A percentile compares a stretch with the other conserved stretches of the same genome.
Evolutionary conservation across 768 basidiomycete genomes (phyloP).

Genomic region (Filobasidium floriforme): DNA sequence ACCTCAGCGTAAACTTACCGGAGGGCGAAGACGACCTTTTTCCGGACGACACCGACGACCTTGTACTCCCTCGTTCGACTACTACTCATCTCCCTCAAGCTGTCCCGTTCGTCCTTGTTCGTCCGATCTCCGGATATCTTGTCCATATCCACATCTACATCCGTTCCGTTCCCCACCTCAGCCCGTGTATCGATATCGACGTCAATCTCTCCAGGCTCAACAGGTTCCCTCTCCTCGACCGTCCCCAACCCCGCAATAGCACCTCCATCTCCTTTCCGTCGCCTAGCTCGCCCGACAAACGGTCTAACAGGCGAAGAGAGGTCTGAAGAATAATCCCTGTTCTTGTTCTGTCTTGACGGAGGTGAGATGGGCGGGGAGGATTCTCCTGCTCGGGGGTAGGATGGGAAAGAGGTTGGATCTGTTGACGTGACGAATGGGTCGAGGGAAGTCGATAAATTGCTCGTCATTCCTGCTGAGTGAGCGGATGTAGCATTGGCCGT

Average conservation of each 20-base stretch:
- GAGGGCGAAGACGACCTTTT: constrained; percentile 42
- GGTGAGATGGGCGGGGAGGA: constrained; percentile 21
- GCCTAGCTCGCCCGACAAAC: not conserved
- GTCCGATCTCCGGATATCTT: not conserved
- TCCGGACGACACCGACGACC: constrained; percentile 39
- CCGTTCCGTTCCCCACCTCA: constrained; percentile 6
- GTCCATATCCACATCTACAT: not conserved
- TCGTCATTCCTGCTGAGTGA: not conserved
- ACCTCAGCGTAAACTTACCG: constrained; percentile 31
- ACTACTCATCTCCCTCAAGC: not conserved
- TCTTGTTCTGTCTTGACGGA: constrained; percentile 23
- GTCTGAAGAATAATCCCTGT: constrained; percentile 40
- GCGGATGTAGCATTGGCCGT: not conserved
- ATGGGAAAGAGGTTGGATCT: too few species aligned
- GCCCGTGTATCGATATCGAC: constrained; percentile 4
- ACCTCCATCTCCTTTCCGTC: constrained; percentile 13
- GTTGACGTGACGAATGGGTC: too few species aligned
- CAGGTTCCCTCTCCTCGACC: not conserved
- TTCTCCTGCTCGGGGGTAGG: too few species aligned
- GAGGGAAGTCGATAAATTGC: too few species aligned
- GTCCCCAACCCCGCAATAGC: not conserved
- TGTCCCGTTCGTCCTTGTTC: not conserved
- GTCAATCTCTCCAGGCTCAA: constrained; percentile 9
- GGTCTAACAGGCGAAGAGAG: constrained; percentile 23
- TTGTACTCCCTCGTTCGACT: constrained; percentile 36